These are phyloP conservation scores for Grammothele lineata DNA, from an alignment of 768 basidiomycete species.

Conservation along the genomic window DNA sequence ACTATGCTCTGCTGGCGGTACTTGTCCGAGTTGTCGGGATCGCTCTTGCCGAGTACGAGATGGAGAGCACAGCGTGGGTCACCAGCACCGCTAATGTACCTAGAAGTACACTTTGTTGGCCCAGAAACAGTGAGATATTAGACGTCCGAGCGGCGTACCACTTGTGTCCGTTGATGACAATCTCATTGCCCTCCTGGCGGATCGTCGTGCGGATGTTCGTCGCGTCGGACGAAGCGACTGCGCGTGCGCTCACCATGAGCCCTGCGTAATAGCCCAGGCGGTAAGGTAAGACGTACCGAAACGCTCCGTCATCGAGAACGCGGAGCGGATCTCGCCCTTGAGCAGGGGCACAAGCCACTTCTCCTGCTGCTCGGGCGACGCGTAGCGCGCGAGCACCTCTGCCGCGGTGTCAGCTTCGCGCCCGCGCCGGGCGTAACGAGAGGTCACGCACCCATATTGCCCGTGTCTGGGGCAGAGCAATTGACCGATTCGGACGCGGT, in stretches of 20 bases:
- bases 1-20: constrained; percentile 93
- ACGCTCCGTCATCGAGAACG: constrained; percentile 97
- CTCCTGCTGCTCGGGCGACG: constrained; percentile 85
- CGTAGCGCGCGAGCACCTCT: constrained; percentile 97
- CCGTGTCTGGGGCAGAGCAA: constrained; percentile 95
- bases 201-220: constrained; percentile 92
- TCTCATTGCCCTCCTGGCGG: constrained; percentile 75
- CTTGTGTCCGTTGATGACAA: constrained; percentile 95
- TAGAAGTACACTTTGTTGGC: no score
- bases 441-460: constrained; percentile 81
- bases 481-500: constrained; percentile 86
- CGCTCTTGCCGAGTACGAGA: constrained; percentile 93
- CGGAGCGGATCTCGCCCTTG: constrained; percentile 89
- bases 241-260: neutral
- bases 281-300: constrained; percentile 48
- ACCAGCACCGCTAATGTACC: constrained; percentile 98
- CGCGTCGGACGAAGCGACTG: constrained; percentile 93
- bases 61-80: constrained; percentile 88
- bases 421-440: neutral
- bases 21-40: constrained; percentile 70
- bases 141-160: no score
- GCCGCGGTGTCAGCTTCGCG: constrained; percentile 7
- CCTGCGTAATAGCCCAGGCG: constrained; percentile 3
- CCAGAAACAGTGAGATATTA: no score
- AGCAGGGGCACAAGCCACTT: constrained; percentile 86